Conservation (phyloP, 768 basidiomycete species). For the Pleurotus pulmonarius region DNA sequence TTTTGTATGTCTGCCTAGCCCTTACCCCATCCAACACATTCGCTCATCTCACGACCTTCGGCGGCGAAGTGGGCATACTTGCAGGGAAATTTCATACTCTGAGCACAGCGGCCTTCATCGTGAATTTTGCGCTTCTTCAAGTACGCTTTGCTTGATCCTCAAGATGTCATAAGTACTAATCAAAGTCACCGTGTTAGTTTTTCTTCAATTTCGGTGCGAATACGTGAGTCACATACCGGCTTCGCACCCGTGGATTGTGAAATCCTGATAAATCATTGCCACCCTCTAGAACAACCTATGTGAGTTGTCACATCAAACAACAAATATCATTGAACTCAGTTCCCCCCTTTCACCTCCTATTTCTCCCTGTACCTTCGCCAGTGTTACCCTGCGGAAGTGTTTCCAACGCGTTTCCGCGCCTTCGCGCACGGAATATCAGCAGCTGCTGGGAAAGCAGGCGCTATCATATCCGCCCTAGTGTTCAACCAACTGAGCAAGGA, state of each 20-base stretch:
- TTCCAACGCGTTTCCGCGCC: constrained; percentile 73
- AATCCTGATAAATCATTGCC: background rate
- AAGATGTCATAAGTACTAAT: background rate
- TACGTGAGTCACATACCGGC: constrained; percentile 32
- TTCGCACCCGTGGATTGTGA: background rate
- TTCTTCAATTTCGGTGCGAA: constrained; percentile 86
- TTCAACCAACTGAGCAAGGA: constrained; percentile 59
- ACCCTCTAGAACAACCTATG: constrained; percentile 45
- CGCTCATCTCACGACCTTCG: background rate
- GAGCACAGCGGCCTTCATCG: constrained; percentile 59
- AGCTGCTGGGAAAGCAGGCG: constrained; percentile 70
- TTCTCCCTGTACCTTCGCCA: constrained; percentile 14
- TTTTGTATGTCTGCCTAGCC: constrained; percentile 42
- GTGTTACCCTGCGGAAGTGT: constrained; percentile 76
- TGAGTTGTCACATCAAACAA: constrained; percentile 17
- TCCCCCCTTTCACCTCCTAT: background rate
- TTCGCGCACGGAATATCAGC: constrained; percentile 75
- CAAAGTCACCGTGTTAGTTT: constrained; percentile 35
- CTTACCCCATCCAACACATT: no score
- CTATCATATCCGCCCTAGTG: constrained; percentile 71
- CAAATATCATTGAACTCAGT: background rate
- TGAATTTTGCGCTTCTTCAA: constrained; percentile 69
- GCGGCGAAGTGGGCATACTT: constrained; percentile 55
- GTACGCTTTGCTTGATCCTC: constrained; percentile 17
- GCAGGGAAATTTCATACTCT: constrained; percentile 61